Conservation (phyloP, 768 basidiomycete species). For the Russula emetica region DNA sequence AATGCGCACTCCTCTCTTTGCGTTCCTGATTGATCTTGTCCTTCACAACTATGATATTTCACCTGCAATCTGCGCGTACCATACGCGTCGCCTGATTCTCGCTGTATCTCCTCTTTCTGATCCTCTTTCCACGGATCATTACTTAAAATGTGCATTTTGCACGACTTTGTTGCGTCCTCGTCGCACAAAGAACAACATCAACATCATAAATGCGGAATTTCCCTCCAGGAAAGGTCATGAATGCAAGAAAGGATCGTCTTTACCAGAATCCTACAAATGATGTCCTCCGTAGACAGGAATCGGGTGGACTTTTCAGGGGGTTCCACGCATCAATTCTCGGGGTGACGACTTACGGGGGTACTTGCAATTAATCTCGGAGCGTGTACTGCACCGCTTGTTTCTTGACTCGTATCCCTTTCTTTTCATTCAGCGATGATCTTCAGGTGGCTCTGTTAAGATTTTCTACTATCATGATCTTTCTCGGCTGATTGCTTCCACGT, state of each 20-base stretch:
- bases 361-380: not conserved
- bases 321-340: not conserved
- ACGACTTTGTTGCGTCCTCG: not conserved
- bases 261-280: too few relatives aligned
- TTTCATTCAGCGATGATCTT: not conserved
- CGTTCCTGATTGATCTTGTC: constrained; percentile 3
- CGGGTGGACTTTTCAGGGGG: not conserved
- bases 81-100: constrained; percentile 1
- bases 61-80: not conserved
- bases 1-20: not conserved
- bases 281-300: not conserved
- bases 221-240: too few relatives aligned
- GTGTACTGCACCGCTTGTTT: not conserved
- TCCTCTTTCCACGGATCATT: not conserved
- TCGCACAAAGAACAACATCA: not conserved
- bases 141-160: not conserved
- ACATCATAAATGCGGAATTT: too few relatives aligned
- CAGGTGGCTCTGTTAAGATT: not conserved
- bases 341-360: not conserved
- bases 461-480: not conserved
- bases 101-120: not conserved
- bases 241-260: too few relatives aligned
- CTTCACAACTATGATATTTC: not conserved
- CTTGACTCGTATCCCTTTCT: not conserved
- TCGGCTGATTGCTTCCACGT: not conserved